phyloP scores from a whole-genome alignment of 1,139 yeast species.

The Suhomyces chickasaworum region DNA sequence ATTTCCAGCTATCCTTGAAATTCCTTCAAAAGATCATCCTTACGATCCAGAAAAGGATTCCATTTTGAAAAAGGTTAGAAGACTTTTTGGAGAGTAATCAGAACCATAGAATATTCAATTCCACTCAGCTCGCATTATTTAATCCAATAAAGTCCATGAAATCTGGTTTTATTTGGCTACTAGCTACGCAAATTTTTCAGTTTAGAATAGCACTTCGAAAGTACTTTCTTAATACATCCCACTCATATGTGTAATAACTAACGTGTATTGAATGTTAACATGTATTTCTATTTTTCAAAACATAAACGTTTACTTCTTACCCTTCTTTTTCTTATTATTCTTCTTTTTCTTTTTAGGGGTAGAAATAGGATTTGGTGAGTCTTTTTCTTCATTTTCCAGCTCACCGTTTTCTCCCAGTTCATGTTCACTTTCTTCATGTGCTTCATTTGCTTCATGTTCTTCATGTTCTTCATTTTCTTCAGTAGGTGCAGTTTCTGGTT shows the following conservation, averaged over 20 bases:
- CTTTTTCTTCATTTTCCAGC: conserved; percentile 9
- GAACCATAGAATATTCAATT: not conserved
- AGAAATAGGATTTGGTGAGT: not conserved
- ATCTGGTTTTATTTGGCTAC: not conserved
- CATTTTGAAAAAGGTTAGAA: conserved; percentile 88
- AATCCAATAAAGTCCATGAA: not conserved
- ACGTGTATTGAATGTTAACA: not conserved
- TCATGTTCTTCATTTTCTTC: not conserved
- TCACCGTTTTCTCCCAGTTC: conserved; percentile 4
- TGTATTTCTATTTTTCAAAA: conserved; percentile 3
- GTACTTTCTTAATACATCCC: conserved; percentile 7
- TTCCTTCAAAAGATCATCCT: conserved; percentile 98
- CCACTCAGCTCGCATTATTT: not conserved
- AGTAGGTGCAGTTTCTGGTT: not conserved
- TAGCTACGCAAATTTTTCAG: conserved; percentile 1
- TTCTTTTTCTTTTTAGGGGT: conserved; percentile 21
- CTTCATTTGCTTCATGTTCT: not conserved
- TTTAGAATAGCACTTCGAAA: conserved; percentile 10
- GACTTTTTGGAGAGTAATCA: conserved; percentile 85
- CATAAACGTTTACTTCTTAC: conserved; percentile 14
- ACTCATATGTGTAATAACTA: not conserved
- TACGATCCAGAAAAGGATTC: conserved; percentile 98
- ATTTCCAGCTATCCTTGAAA: conserved; percentile 94
- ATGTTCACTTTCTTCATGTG: not conserved
- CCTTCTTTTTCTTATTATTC: conserved; percentile 23